Base-by-base conservation (phyloP, 1,284 basidiomycete genomes). In the Hemileia vastatrix region DNA sequence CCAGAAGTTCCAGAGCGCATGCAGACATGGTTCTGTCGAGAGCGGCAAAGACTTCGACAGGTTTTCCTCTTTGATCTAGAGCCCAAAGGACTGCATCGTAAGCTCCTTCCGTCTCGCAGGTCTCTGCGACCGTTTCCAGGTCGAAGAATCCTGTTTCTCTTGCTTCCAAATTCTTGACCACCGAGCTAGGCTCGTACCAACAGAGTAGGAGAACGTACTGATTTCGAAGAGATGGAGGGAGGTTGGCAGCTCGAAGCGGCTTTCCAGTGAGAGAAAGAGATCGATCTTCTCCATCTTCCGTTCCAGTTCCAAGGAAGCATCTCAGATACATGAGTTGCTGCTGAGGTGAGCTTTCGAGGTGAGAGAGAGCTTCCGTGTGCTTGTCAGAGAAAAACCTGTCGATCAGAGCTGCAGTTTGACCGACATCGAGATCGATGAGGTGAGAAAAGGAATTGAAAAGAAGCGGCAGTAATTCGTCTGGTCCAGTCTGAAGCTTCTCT, bases 81-180 rank as follows among this genome's bases (percentile, higher is more conserved):
- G 84, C 81, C 92, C 93, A 97, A 1, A 97, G 78, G 27, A 87
- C 84, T 2, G 86, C 88, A 64, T 90, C 85, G 67, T 83, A 86
- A 5, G 84, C 83, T 40, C 80, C 79, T 27, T 80, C 79, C 5
- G 80, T 76, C 74, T 92, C 86, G 70, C 87, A 91, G 2, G 83
- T 81, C 6, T 77, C 76, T 1, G 84, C 77, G 3, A 86, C 79
- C 9, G 81, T 77, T 0, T 79, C 69, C 73, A 85, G 82, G 63
- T 88, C 83, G 58, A 91, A 78, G 64, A 80, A 79, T 6, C 80
- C 79, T 0, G 73, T 53, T 0, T 84, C 83, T 50, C 86, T 78
- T 49, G 79, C 79, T 68, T 84, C 80, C 6, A 97, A 79, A 54
- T 84, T 83, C 4, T 80, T 75, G 19, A 93, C 83, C 47, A 93